Evolutionary conservation across 2,329 filamentous ascomycete genomes (phyloP), one percentile per base, ranked within the genome.

Genomic region (Pseudogymnoascus sp.): DNA sequence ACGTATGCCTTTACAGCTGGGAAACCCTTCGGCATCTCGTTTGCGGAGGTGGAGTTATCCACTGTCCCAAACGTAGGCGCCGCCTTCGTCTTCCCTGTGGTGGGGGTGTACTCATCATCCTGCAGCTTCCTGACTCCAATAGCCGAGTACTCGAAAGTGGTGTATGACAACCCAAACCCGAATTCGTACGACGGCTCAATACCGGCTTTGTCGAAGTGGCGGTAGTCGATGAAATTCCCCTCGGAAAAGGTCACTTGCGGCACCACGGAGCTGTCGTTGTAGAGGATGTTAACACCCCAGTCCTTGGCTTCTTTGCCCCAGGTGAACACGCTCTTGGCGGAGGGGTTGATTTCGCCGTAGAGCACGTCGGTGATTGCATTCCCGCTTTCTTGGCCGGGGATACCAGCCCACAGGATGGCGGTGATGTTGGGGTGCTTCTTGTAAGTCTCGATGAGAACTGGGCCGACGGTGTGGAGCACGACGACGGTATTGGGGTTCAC

Each of bases 401-500:
- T 76, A 70, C 90, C 89, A 35, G 90, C 90, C 83, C 88, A 94
- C 1, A 96, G 73, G 62, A 96, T 91, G 40, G 90, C 91, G 0
- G 90, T 92, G 59, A 96, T 81, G 74, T 96, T 96, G 37, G 85
- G 83, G 74, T 85, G 86, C 61, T 89, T 77, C 70, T 89, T 86
- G 81, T 86, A 93, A 8, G 90, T 84, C 11, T 86, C 84, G 23
- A 97, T 76, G 0, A 95, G 77, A 4, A 95, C 89, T 0, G 92
- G 85, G 0, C 92, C 92, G 3, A 87, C 84, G 1, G 89, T 91
- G 78, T 97, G 93, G 64, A 97, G 88, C 63, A 97, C 85, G 14
- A 97, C 90, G 65, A 97, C 88, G 11, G 92, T 96, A 81, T 97
- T 96, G 77, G 88, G 86, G 80, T 88, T 92, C 66, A 85, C 73